Evolutionary conservation across 2,329 filamentous ascomycete species (phyloP).

Genomic region (Diplodia mutila): DNA sequence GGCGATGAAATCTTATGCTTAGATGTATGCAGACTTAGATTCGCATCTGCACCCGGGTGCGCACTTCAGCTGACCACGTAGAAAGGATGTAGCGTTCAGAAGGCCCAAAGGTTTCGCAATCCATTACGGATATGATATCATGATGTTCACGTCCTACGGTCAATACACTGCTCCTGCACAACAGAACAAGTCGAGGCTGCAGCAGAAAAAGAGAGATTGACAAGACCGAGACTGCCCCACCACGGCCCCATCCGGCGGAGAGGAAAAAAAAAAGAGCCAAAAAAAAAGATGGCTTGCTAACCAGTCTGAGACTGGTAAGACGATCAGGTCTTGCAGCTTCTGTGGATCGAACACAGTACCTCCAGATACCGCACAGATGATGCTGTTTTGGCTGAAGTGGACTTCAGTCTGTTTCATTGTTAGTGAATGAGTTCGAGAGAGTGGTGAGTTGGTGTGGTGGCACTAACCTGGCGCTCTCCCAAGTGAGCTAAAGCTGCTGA

Average conservation of each 20-base stretch:
- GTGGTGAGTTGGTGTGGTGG: not conserved
- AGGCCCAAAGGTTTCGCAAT: too few relatives aligned
- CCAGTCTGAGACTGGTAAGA: slow-evolving; percentile 18
- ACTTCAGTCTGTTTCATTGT: slow-evolving; percentile 37
- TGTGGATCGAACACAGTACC: slow-evolving; percentile 46
- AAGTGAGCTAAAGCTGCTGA: slow-evolving; percentile 42
- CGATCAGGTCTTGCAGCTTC: slow-evolving; percentile 33
- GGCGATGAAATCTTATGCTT: too few relatives aligned
- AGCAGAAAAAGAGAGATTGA: not conserved
- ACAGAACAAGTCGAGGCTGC: too few relatives aligned
- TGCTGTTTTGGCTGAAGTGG: slow-evolving; percentile 32
- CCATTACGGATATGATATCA: too few relatives aligned
- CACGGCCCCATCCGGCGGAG: not conserved
- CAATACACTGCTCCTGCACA: too few relatives aligned
- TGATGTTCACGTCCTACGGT: too few relatives aligned
- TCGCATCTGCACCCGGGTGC: too few relatives aligned
- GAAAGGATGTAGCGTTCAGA: too few relatives aligned
- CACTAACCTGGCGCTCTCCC: slow-evolving; percentile 40
- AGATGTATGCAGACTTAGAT: too few relatives aligned
- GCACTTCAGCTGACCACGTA: too few relatives aligned
- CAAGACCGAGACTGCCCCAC: not conserved
- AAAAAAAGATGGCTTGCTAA: slow-evolving; percentile 4
- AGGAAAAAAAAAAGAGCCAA: not conserved
- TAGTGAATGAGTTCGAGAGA: slow-evolving; percentile 18
- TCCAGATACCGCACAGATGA: slow-evolving; percentile 41